A percentile compares a stretch with the other conserved stretches of the same genome.
Evolutionary conservation across 257 asterid species (phyloP).

Genomic region (Schizonepeta tenuifolia): DNA sequence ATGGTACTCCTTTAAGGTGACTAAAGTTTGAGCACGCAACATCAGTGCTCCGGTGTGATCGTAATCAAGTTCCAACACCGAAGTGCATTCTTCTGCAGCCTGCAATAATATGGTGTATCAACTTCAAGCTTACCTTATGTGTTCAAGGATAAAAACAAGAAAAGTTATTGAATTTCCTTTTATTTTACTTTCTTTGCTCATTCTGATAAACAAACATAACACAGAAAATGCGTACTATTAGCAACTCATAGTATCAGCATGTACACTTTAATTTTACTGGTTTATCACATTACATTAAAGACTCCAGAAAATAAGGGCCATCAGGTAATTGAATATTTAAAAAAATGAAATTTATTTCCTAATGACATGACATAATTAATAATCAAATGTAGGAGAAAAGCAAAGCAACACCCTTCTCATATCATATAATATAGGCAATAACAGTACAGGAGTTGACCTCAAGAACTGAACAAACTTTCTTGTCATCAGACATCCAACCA

Average conservation of each 20-base stretch:
- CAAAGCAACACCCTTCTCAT: conserved; percentile 2
- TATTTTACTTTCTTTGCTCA: neutral
- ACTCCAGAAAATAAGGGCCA: neutral
- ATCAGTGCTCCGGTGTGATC: conserved; percentile 95
- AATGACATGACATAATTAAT: neutral
- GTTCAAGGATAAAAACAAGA: neutral
- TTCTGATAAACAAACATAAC: neutral
- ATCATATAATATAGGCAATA: neutral
- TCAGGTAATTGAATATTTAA: neutral
- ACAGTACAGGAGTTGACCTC: neutral
- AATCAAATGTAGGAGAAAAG: neutral
- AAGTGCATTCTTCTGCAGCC: conserved; percentile 99
- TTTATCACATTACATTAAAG: neutral
- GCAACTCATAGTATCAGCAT: neutral
- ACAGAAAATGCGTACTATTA: neutral
- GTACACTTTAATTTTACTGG: neutral
- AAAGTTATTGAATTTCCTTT: neutral
- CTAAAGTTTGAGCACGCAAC: conserved; percentile 96
- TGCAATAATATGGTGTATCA: conserved; percentile 38
- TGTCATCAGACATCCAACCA: neutral
- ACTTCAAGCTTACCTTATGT: conserved; percentile 1
- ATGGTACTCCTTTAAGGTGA: conserved; percentile 88
- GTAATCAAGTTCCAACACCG: conserved; percentile 90
- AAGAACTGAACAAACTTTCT: neutral
- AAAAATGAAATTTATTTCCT: neutral